A percentile compares a stretch with the other conserved stretches of the same genome.
phyloP scores from a whole-genome alignment of 2,329 filamentous ascomycete genomes.

The Fusarium albidum region DNA sequence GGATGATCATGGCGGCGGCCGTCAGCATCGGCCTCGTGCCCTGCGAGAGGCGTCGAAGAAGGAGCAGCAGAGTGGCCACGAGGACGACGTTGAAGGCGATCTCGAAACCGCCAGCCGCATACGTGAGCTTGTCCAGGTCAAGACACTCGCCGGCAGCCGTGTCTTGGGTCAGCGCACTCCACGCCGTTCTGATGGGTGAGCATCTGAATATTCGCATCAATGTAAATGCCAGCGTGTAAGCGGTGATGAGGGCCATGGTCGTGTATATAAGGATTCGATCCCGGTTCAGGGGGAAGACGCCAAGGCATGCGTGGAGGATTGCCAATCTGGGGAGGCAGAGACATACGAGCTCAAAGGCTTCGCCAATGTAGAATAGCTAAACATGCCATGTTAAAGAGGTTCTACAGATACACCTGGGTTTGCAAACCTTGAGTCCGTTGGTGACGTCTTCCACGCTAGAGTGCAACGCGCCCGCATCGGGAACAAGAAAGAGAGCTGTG shows the following conservation, averaged over 20 bases:
- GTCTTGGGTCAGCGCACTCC: slow-evolving; percentile 34
- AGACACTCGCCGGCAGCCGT: slow-evolving; percentile 28
- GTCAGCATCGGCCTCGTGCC: slow-evolving; percentile 53
- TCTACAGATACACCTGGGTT: background rate
- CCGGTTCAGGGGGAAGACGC: slow-evolving; percentile 45
- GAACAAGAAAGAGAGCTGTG: slow-evolving; percentile 17
- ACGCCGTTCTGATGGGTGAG: slow-evolving; percentile 46
- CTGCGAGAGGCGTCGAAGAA: slow-evolving; percentile 49
- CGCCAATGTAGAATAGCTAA: slow-evolving; percentile 44
- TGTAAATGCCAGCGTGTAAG: slow-evolving; percentile 47
- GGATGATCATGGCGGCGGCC: slow-evolving; percentile 53
- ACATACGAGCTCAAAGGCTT: slow-evolving; percentile 48
- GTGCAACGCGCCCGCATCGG: slow-evolving; percentile 9
- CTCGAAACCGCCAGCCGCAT: slow-evolving; percentile 54
- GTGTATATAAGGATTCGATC: slow-evolving; percentile 47
- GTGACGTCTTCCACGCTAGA: slow-evolving; percentile 9
- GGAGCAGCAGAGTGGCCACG: slow-evolving; percentile 53
- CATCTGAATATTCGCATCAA: slow-evolving; percentile 54
- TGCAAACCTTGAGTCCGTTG: slow-evolving; percentile 25
- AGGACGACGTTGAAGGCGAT: slow-evolving; percentile 56
- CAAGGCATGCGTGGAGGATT: slow-evolving; percentile 50
- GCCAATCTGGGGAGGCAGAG: slow-evolving; percentile 51
- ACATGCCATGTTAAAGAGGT: background rate
- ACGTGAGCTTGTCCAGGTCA: slow-evolving; percentile 45
- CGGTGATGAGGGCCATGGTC: slow-evolving; percentile 45